phyloP scores from a whole-genome alignment of 106 monocot genomes.

The Ottelia alismoides region DNA sequence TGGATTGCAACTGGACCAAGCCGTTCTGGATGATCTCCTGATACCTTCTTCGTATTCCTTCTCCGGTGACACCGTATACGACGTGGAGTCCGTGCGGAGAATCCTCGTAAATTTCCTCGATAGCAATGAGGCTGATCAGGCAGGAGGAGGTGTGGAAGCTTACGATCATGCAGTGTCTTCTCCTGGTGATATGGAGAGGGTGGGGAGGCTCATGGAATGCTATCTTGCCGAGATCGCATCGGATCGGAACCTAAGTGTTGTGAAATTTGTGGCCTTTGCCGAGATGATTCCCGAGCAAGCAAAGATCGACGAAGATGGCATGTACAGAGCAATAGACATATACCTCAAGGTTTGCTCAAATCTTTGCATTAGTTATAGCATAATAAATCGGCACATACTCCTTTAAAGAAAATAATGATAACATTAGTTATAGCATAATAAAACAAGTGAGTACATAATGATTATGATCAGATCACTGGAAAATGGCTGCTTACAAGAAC shows the following conservation, averaged over 20 bases:
- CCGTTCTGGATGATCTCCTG: constrained; percentile 53
- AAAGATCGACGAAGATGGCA: constrained; percentile 64
- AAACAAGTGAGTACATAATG: no score
- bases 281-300: constrained; percentile 71
- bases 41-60: constrained; percentile 64
- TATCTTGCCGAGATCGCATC: constrained; percentile 82
- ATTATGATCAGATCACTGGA: not conserved
- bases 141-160: constrained; percentile 10
- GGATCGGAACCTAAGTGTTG: constrained; percentile 44
- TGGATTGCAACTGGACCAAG: constrained; percentile 56
- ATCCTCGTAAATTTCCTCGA: constrained; percentile 68
- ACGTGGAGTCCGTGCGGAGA: constrained; percentile 72
- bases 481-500: no score
- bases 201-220: constrained; percentile 74
- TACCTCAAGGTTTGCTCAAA: constrained; percentile 98
- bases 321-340: constrained; percentile 90
- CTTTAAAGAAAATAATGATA: no score
- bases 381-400: no score
- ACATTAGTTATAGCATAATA: no score
- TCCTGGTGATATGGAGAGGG: constrained; percentile 30
- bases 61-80: constrained; percentile 30
- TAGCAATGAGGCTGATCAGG: constrained; percentile 23
- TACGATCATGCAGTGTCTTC: constrained; percentile 30
- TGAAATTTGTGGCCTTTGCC: constrained; percentile 50
- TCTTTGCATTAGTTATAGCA: no score